Percentiles rank a stretch among this genome's conserved stretches.
Conservation (phyloP, 768 basidiomycete genomes). For the Termitomyces sp. region DNA sequence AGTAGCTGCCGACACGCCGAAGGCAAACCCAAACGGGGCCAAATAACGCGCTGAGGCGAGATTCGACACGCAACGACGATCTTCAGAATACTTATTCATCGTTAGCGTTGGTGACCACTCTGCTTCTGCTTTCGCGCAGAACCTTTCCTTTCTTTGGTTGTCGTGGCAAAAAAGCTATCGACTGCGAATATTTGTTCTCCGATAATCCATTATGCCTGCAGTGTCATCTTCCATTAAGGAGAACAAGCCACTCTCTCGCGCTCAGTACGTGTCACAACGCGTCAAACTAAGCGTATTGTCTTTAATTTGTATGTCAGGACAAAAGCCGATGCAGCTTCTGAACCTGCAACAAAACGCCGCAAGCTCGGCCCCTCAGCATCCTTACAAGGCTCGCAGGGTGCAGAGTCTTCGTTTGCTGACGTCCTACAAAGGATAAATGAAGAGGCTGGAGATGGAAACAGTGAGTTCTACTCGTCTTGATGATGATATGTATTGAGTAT, state of each 20-base stretch:
- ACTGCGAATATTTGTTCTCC: not conserved
- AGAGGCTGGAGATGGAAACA: conserved; percentile 39
- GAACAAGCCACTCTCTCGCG: conserved; percentile 26
- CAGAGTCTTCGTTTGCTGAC: conserved; percentile 56
- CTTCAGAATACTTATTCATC: not conserved
- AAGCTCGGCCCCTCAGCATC: conserved; percentile 41
- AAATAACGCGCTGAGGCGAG: conserved; percentile 15
- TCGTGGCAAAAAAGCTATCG: too few species aligned
- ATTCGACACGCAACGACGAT: not conserved
- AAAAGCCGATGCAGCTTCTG: conserved; percentile 22
- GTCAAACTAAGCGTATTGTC: conserved; percentile 12
- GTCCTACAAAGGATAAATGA: conserved; percentile 60
- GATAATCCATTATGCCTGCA: conserved; percentile 9
- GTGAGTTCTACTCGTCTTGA: conserved; percentile 27
- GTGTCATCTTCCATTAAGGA: conserved; percentile 20
- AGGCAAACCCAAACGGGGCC: conserved; percentile 4
- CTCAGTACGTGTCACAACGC: conserved; percentile 27
- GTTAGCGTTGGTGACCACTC: not conserved
- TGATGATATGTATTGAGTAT: not conserved
- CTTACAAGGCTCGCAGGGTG: conserved; percentile 35
- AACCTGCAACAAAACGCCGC: conserved; percentile 51
- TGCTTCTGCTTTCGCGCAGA: not conserved
- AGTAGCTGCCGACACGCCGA: not conserved
- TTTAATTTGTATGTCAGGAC: conserved; percentile 14
- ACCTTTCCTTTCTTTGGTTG: not conserved